phyloP scores from a whole-genome alignment of 2,329 filamentous ascomycete genomes.

The Byssothecium circinans region DNA sequence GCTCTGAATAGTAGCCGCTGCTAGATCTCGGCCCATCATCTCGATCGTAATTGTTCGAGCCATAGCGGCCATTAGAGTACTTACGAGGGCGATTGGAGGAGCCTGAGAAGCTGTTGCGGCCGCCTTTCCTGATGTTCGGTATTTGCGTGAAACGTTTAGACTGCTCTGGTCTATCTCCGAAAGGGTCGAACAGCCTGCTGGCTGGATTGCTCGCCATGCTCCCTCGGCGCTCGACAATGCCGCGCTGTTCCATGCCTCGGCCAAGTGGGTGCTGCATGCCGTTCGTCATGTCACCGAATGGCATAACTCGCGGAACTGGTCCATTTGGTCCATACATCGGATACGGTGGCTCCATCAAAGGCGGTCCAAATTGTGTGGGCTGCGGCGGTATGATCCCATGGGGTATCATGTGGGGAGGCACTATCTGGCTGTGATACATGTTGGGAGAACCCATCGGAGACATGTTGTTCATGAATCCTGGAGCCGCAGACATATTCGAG shows the following conservation, averaged over 20 bases:
- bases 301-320: conserved; percentile 5
- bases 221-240: conserved; percentile 11
- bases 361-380: conserved; percentile 8
- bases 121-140: conserved; percentile 16
- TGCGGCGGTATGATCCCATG: conserved; percentile 16
- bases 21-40: conserved; percentile 4
- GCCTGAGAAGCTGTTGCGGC: conserved; percentile 15
- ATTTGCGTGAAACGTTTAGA: conserved; percentile 21
- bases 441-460: conserved; percentile 11
- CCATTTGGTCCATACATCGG: conserved; percentile 15
- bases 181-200: conserved; percentile 30
- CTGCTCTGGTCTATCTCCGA: conserved; percentile 22
- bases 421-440: conserved; percentile 4
- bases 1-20: conserved; percentile 10
- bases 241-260: conserved; percentile 14
- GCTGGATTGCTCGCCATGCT: conserved; percentile 9
- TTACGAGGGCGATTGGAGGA: conserved; percentile 22
- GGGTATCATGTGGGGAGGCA: conserved; percentile 12
- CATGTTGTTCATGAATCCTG: conserved; percentile 8
- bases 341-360: conserved; percentile 16
- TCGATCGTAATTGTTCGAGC: conserved; percentile 12
- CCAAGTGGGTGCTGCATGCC: conserved; percentile 14
- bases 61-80: conserved; percentile 17
- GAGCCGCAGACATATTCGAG: conserved; percentile 15
- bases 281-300: conserved; percentile 36